A percentile compares a stretch with the other conserved stretches of the same genome.
These are phyloP conservation scores for Pistacia integerrima DNA, from an alignment of 345 rosid species.

Conservation along the genomic window DNA sequence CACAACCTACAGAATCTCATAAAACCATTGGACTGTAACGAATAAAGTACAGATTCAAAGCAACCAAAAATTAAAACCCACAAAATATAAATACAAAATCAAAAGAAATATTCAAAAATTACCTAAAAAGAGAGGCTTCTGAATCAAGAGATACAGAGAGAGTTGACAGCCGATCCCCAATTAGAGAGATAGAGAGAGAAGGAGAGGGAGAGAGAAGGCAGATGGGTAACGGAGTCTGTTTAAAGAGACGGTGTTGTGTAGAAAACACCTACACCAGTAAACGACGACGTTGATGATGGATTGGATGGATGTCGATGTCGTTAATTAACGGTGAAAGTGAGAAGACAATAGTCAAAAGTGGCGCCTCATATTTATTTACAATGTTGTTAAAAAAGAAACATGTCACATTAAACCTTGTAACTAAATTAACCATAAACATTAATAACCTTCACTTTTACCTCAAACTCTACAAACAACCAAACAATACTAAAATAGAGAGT, in stretches of 20 bases:
- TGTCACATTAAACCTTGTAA: background rate
- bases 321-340: background rate
- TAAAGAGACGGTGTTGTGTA: slow-evolving; percentile 39
- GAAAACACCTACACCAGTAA: slow-evolving; percentile 28
- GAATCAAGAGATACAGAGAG: slow-evolving; percentile 42
- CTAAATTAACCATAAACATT: background rate
- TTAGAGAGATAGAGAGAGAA: slow-evolving; percentile 23
- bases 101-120: slow-evolving; percentile 23
- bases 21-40: slow-evolving; percentile 12
- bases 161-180: slow-evolving; percentile 34
- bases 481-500: no score
- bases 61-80: slow-evolving; percentile 7
- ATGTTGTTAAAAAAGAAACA: background rate
- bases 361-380: slow-evolving; percentile 22
- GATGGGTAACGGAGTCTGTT: slow-evolving; percentile 28
- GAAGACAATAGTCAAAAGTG: slow-evolving; percentile 35
- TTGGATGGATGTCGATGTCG: background rate
- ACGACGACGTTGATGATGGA: slow-evolving; percentile 21
- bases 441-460: background rate
- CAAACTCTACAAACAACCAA: background rate
- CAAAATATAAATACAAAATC: background rate
- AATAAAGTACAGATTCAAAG: slow-evolving; percentile 31
- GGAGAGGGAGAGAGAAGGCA: slow-evolving; percentile 12
- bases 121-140: slow-evolving; percentile 40
- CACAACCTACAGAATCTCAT: slow-evolving; percentile 28